Conservation (phyloP, 768 basidiomycete species). For the Chlorophyllum brunneum region DNA sequence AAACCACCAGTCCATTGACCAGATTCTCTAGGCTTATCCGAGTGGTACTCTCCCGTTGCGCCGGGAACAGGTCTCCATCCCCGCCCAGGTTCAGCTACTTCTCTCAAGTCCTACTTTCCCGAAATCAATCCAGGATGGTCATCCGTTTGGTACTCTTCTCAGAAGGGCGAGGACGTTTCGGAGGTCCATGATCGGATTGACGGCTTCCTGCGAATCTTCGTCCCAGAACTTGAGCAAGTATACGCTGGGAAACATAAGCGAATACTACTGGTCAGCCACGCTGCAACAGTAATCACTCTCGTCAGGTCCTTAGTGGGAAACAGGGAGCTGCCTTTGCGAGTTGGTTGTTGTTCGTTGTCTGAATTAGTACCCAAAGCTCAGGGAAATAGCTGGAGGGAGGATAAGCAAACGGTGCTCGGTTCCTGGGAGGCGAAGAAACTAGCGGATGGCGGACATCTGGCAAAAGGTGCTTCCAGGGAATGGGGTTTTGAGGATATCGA, state of each 20-base stretch:
- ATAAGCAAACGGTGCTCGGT: slow-evolving; percentile 25
- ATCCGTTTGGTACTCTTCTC: slow-evolving; percentile 65
- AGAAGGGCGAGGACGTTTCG: slow-evolving; percentile 66
- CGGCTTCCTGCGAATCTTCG: slow-evolving; percentile 47
- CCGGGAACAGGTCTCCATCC: slow-evolving; percentile 73
- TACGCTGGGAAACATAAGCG: slow-evolving; percentile 40
- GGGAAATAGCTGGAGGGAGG: slow-evolving; percentile 1
- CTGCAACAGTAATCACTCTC: slow-evolving; percentile 69
- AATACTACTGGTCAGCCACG: slow-evolving; percentile 68
- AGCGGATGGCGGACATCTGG: slow-evolving; percentile 56
- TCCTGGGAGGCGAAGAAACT: slow-evolving; percentile 45
- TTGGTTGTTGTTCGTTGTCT: slow-evolving; percentile 76
- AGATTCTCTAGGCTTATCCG: slow-evolving; percentile 61
- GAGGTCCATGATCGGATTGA: slow-evolving; percentile 59
- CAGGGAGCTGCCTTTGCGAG: slow-evolving; percentile 47
- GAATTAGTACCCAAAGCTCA: slow-evolving; percentile 39
- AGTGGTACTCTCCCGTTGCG: slow-evolving; percentile 75
- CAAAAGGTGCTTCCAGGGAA: slow-evolving; percentile 56
- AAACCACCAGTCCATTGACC: not conserved
- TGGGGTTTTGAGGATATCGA: slow-evolving; percentile 82
- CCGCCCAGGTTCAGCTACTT: slow-evolving; percentile 55
- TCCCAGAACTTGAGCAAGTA: slow-evolving; percentile 45
- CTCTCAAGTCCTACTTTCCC: slow-evolving; percentile 52
- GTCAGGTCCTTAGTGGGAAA: slow-evolving; percentile 55
- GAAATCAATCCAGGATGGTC: slow-evolving; percentile 63